phyloP scores from a whole-genome alignment of 140 eudicot genomes.

The Senecio squalidus region DNA sequence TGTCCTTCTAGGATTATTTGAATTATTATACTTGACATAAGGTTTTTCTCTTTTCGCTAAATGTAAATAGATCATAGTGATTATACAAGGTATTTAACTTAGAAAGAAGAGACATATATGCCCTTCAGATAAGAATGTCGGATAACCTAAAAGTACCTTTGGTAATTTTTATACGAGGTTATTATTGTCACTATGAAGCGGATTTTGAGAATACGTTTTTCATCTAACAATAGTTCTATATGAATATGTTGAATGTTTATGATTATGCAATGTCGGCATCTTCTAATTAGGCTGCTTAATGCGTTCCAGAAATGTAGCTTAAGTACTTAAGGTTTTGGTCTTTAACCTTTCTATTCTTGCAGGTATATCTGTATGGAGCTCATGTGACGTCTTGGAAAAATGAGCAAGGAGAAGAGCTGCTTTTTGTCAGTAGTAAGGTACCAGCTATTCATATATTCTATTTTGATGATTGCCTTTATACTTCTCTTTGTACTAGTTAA shows the following conservation, averaged over 20 bases:
- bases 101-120: background rate
- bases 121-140: background rate
- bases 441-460: conserved; percentile 6
- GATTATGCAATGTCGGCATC: background rate
- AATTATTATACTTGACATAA: background rate
- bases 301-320: background rate
- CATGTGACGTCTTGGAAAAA: conserved; percentile 94
- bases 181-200: background rate
- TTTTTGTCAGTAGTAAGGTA: conserved; percentile 69
- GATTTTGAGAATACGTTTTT: background rate
- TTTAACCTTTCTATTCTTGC: conserved; percentile 13
- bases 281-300: background rate
- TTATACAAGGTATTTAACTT: background rate
- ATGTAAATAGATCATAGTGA: background rate
- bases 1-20: background rate
- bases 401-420: conserved; percentile 72
- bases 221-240: background rate
- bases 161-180: background rate
- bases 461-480: conserved; percentile 9
- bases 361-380: conserved; percentile 87
- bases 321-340: background rate
- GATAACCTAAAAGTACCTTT: background rate
- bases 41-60: background rate
- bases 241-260: background rate
- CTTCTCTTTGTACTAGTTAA: background rate